Conservation (phyloP, 1,284 basidiomycete species). For the Apiotrichum veenhuisii region DNA sequence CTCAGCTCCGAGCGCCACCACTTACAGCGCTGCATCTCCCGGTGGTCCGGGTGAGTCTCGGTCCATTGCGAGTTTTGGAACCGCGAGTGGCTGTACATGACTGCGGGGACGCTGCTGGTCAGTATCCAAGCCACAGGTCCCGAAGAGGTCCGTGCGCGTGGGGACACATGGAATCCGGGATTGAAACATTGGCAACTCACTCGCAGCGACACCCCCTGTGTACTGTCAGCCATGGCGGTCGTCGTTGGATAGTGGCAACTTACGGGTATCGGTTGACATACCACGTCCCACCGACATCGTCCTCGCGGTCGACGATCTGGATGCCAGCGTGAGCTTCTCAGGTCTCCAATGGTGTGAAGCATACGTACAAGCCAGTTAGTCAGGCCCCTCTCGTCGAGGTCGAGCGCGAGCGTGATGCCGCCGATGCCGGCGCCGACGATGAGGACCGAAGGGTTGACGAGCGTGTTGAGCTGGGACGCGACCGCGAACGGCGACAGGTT, state of each 20-base stretch:
- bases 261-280: conserved; percentile 16
- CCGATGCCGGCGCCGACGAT: conserved; percentile 14
- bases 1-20: not conserved
- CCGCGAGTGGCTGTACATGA: conserved; percentile 17
- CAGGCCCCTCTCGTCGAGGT: conserved; percentile 12
- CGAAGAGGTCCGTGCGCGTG: no score
- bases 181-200: not conserved
- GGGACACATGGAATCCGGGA: not conserved
- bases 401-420: conserved; percentile 16
- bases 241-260: no score
- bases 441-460: conserved; percentile 6
- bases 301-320: conserved; percentile 13
- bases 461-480: not conserved
- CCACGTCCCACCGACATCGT: conserved; percentile 18
- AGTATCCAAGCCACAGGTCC: not conserved
- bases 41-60: conserved; percentile 16
- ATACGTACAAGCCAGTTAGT: conserved; percentile 17
- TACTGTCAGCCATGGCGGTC: not conserved
- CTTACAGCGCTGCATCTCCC: conserved; percentile 17
- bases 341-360: no score
- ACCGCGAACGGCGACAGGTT: not conserved
- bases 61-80: conserved; percentile 18
- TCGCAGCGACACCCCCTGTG: conserved; percentile 10
- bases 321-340: not conserved
- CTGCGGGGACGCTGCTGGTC: conserved; percentile 10